Evolutionary conservation across 306 rosid species (phyloP).

Genomic region (Prunus salicina): DNA sequence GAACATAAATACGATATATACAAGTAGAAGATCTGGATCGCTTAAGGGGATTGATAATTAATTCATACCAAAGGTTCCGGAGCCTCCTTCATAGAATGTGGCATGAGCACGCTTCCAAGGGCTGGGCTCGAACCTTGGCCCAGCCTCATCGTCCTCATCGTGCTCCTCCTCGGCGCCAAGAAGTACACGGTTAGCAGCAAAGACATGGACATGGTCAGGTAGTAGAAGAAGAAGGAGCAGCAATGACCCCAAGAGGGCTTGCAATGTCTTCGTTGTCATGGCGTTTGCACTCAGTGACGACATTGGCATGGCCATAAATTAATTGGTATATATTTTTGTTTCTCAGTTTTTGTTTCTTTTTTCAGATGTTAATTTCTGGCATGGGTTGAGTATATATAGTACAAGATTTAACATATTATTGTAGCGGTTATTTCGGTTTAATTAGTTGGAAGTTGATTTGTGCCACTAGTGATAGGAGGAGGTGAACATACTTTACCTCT

Average conservation of each 20-base stretch:
- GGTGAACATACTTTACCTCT: not conserved
- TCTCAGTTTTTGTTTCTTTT: not conserved
- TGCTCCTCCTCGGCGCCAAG: not conserved
- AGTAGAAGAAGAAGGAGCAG: constrained; percentile 18
- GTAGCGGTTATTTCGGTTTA: not conserved
- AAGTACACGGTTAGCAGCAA: not conserved
- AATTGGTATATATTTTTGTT: not conserved
- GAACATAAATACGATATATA: no score
- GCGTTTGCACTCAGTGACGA: not conserved
- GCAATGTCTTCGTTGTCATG: constrained; percentile 21
- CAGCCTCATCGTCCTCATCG: not conserved
- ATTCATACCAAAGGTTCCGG: constrained; percentile 54
- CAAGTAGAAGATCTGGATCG: no score
- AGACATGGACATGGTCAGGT: not conserved
- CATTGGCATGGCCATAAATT: not conserved
- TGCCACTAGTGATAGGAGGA: not conserved
- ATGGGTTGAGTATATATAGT: not conserved
- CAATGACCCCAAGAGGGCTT: constrained; percentile 19
- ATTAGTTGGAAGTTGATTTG: not conserved
- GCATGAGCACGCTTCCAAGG: constrained; percentile 69
- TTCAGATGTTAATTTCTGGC: not conserved
- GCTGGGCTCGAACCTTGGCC: constrained; percentile 20
- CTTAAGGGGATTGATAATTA: not conserved
- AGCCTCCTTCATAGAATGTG: constrained; percentile 72
- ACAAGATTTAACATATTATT: not conserved